Conservation (phyloP, 2,329 filamentous ascomycete genomes). For the Trichoderma atroviride region DNA sequence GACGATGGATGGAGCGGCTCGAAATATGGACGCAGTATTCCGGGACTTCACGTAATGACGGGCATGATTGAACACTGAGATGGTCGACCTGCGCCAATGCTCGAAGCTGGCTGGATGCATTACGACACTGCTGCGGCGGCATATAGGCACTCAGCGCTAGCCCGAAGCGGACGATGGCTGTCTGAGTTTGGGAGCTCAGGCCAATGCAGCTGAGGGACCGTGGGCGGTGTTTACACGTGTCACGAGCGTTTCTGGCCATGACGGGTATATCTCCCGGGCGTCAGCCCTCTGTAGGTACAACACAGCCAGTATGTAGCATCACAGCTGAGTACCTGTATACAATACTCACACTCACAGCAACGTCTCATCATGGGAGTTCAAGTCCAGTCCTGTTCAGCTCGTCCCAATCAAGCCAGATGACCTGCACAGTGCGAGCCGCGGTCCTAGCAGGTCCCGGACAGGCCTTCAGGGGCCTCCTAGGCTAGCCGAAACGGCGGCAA, state of each 20-base stretch:
- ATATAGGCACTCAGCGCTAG: slow-evolving; percentile 5
- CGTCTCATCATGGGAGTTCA: neutral
- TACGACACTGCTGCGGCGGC: slow-evolving; percentile 12
- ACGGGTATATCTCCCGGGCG: neutral
- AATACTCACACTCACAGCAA: neutral
- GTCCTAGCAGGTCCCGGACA: neutral
- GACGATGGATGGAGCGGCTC: slow-evolving; percentile 19
- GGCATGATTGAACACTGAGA: slow-evolving; percentile 14
- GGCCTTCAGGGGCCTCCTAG: slow-evolving; percentile 5
- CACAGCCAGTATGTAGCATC: neutral
- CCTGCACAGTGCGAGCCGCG: slow-evolving; percentile 2
- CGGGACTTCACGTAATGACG: slow-evolving; percentile 25
- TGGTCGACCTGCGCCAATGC: neutral
- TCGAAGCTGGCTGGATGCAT: slow-evolving; percentile 26
- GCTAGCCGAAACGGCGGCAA: neutral
- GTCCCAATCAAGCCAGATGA: neutral
- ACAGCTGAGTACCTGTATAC: neutral
- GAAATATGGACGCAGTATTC: slow-evolving; percentile 28
- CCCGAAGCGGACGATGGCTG: neutral
- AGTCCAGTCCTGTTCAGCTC: neutral
- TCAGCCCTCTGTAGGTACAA: neutral
- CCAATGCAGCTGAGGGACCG: neutral
- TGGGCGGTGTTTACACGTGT: slow-evolving; percentile 22
- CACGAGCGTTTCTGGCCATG: neutral
- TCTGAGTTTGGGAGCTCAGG: neutral